phyloP scores from a whole-genome alignment of 2,329 filamentous ascomycete species.

The Talaromyces verruculosus region DNA sequence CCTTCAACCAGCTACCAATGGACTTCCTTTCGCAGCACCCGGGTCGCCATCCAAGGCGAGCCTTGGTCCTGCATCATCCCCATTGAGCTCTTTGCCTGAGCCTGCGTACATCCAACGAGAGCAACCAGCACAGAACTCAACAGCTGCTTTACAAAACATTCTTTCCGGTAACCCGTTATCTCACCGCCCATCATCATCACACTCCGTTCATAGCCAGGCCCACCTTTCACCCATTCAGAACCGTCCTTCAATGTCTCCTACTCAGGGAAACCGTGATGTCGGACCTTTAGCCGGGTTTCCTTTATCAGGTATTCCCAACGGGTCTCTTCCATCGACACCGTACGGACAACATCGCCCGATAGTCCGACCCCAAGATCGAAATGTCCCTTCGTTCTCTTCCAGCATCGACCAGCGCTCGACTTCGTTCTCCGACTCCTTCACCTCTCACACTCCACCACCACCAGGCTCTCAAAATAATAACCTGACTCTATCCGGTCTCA shows the following conservation, averaged over 20 bases:
- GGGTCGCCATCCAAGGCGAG: constrained; percentile 33
- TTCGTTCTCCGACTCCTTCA: constrained; percentile 36
- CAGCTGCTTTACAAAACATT: constrained; percentile 27
- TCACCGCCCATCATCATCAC: constrained; percentile 44
- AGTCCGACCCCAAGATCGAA: constrained; percentile 32
- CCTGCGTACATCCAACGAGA: constrained; percentile 21
- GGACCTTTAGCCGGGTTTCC: constrained; percentile 48
- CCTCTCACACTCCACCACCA: constrained; percentile 28
- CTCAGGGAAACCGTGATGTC: constrained; percentile 51
- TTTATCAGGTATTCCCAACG: constrained; percentile 29
- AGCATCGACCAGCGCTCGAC: constrained; percentile 31
- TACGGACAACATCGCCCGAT: constrained; percentile 32
- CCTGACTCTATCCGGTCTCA: constrained; percentile 45
- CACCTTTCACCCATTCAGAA: constrained; percentile 46
- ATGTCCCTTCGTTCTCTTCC: constrained; percentile 29
- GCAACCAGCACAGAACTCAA: constrained; percentile 32
- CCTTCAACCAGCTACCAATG: constrained; percentile 26
- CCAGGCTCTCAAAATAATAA: constrained; percentile 39
- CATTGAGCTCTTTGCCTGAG: constrained; percentile 27
- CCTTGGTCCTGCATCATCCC: constrained; percentile 32
- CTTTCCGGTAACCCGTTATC: constrained; percentile 22
- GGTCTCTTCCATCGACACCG: constrained; percentile 34
- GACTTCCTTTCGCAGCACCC: constrained; percentile 31
- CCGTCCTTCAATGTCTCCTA: constrained; percentile 50
- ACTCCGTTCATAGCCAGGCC: constrained; percentile 36